phyloP scores from a whole-genome alignment of 805 yeast species.

The Scheffersomyces spartinae region DNA sequence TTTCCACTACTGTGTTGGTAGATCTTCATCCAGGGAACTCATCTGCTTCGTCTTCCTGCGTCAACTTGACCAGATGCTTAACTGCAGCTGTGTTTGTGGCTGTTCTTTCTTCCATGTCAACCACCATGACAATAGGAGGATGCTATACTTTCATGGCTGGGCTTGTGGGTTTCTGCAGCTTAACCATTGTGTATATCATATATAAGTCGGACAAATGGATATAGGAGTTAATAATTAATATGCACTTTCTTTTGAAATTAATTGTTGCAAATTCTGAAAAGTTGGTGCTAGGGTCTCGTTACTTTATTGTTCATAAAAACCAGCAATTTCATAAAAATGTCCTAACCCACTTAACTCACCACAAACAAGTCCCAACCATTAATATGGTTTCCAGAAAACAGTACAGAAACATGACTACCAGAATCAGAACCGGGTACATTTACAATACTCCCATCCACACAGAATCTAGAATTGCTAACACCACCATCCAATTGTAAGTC shows the following conservation, averaged over 20 bases:
- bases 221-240: too few relatives aligned
- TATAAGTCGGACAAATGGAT: too few relatives aligned
- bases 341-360: conserved; percentile 4
- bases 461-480: conserved; percentile 36
- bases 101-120: conserved; percentile 49
- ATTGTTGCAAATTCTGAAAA: too few relatives aligned
- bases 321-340: too few relatives aligned
- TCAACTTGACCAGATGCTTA: conserved; percentile 66
- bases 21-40: conserved; percentile 63
- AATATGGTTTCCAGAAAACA: conserved; percentile 10
- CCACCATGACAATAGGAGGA: conserved; percentile 56
- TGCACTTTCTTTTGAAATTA: too few relatives aligned
- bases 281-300: too few relatives aligned
- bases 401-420: conserved; percentile 6
- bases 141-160: conserved; percentile 64
- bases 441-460: conserved; percentile 55
- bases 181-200: too few relatives aligned
- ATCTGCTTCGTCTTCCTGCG: conserved; percentile 64
- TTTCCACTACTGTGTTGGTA: conserved; percentile 57
- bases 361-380: conserved; percentile 11
- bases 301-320: too few relatives aligned
- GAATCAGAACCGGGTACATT: conserved; percentile 14
- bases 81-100: conserved; percentile 63
- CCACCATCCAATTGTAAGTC: conserved; percentile 16
- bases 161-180: too few relatives aligned